These are phyloP conservation scores for Solanum chacoense DNA, from an alignment of 305 asterid genomes.

Conservation along the genomic window DNA sequence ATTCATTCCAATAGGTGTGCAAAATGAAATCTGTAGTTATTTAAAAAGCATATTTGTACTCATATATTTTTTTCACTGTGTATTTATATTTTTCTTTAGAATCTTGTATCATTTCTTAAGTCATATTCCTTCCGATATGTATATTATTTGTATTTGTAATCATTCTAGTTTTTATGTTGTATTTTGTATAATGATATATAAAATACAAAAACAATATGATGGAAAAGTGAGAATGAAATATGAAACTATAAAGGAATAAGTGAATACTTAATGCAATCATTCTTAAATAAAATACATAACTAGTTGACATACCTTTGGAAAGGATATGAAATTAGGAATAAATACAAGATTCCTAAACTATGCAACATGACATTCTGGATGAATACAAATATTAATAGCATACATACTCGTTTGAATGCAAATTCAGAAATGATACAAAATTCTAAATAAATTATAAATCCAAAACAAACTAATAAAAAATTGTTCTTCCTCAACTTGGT, in stretches of 20 bases:
- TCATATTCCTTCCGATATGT: not conserved
- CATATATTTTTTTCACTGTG: not conserved
- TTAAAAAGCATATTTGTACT: not conserved
- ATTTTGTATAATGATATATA: not conserved
- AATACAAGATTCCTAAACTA: too few species aligned
- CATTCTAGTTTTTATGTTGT: not conserved
- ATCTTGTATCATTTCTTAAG: not conserved
- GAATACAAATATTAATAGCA: not conserved
- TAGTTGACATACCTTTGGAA: not conserved
- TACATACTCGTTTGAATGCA: not conserved
- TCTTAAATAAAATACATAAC: too few species aligned
- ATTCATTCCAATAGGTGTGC: not conserved
- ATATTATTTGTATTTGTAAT: not conserved
- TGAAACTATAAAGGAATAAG: too few species aligned
- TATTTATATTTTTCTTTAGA: not conserved
- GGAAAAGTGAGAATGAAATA: too few species aligned
- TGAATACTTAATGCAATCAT: too few species aligned
- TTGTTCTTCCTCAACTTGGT: not conserved
- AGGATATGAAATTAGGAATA: too few species aligned
- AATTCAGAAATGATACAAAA: not conserved
- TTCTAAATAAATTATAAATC: too few species aligned
- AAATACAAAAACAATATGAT: not conserved
- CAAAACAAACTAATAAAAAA: not conserved
- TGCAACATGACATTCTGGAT: not conserved
- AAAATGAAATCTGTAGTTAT: not conserved